Conservation (phyloP, 1,284 basidiomycete genomes). For the Volvariella volvacea region DNA sequence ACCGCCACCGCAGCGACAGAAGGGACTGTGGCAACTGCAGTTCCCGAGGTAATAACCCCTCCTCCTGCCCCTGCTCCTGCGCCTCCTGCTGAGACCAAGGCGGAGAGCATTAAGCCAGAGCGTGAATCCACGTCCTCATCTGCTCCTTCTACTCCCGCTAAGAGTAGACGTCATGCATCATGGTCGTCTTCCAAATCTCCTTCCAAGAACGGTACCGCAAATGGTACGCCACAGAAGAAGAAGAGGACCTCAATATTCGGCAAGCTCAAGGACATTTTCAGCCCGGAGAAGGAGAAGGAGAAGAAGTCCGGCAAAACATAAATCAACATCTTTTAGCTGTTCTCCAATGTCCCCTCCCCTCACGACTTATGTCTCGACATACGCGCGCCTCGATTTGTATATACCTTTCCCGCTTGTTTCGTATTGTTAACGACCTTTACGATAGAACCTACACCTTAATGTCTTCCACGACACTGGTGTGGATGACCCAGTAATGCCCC, state of each 20-base stretch:
- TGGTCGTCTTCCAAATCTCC: conserved; percentile 14
- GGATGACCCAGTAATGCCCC: no score
- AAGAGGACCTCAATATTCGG: conserved; percentile 35
- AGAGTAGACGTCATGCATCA: conserved; percentile 8
- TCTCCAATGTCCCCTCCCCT: conserved; percentile 6
- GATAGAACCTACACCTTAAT: no score
- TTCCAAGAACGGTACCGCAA: conserved; percentile 3
- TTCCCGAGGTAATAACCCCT: conserved; percentile 2
- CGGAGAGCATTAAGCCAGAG: not conserved
- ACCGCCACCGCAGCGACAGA: conserved; percentile 7
- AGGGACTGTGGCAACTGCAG: conserved; percentile 3
- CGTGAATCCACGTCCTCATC: not conserved
- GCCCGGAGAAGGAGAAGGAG: conserved; percentile 28
- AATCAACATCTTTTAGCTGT: conserved; percentile 5
- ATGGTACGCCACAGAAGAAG: conserved; percentile 24
- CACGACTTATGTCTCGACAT: no score
- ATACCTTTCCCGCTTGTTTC: no score
- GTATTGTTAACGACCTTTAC: no score
- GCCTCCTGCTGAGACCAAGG: conserved; percentile 3
- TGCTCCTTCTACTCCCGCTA: conserved; percentile 18
- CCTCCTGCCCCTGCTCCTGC: conserved; percentile 6
- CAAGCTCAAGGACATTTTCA: conserved; percentile 39
- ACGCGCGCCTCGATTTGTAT: no score
- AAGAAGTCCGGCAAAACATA: conserved; percentile 17
- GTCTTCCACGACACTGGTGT: no score